A percentile compares a stretch with the other conserved stretches of the same genome.
phyloP scores from a whole-genome alignment of 2,329 filamentous ascomycete species.

The Pseudogymnoascus sp. region DNA sequence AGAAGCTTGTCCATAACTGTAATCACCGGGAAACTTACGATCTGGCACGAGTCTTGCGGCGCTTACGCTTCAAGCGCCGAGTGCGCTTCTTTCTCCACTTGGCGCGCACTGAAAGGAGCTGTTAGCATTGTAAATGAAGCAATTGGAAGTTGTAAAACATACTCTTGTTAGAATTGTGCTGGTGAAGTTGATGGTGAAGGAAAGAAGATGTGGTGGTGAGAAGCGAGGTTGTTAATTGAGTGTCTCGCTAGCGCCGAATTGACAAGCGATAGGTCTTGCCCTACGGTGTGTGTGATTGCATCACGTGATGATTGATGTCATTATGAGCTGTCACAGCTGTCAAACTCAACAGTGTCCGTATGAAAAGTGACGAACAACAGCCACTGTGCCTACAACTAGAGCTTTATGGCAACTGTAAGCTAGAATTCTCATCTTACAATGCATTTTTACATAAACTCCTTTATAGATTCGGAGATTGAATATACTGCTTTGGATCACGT shows the following conservation, averaged over 20 bases:
- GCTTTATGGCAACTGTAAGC: neutral
- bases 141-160: constrained; percentile 21
- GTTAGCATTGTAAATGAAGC: constrained; percentile 28
- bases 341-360: neutral
- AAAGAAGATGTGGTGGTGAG: constrained; percentile 7
- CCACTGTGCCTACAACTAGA: neutral
- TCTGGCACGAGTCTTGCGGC: constrained; percentile 98
- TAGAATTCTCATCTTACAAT: neutral
- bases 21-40: constrained; percentile 57
- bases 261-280: constrained; percentile 9
- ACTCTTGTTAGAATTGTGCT: constrained; percentile 34
- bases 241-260: constrained; percentile 8
- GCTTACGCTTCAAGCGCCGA: constrained; percentile 98
- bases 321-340: neutral
- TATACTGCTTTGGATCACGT: neutral
- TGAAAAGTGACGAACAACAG: neutral
- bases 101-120: constrained; percentile 59
- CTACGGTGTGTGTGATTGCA: neutral
- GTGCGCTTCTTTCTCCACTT: constrained; percentile 99
- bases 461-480: neutral
- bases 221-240: constrained; percentile 7
- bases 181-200: constrained; percentile 36
- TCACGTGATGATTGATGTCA: neutral
- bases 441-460: neutral
- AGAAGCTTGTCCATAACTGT: constrained; percentile 11